phyloP scores from a whole-genome alignment of 176 grass and related monocot species.

The Pontederia paniculata region DNA sequence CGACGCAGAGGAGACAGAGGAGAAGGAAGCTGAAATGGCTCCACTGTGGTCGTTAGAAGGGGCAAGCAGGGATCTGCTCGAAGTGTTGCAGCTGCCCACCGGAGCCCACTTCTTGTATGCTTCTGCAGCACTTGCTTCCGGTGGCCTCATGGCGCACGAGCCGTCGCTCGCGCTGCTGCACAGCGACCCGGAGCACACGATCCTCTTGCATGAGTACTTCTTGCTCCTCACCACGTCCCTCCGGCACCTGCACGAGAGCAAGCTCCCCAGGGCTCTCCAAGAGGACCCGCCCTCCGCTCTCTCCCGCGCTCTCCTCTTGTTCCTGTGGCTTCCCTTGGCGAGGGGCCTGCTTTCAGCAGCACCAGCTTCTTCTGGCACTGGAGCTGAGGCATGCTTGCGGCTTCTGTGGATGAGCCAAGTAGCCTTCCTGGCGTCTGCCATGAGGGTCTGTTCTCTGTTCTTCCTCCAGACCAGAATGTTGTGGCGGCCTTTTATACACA shows the following conservation, averaged over 20 bases:
- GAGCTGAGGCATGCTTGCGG: no score
- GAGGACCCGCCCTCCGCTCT: background rate
- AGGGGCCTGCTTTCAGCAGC: background rate
- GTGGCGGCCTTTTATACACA: no score
- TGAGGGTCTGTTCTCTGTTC: no score
- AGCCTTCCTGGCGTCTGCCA: no score
- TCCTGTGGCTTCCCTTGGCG: background rate
- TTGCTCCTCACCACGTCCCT: background rate
- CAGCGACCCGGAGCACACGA: slow-evolving; percentile 21
- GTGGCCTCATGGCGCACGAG: slow-evolving; percentile 7
- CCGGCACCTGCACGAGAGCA: slow-evolving; percentile 6
- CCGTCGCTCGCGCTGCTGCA: slow-evolving; percentile 42
- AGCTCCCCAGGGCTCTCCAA: slow-evolving; percentile 8
- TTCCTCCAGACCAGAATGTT: no score
- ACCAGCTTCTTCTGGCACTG: background rate
- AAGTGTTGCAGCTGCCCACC: background rate
- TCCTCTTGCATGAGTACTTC: slow-evolving; percentile 14
- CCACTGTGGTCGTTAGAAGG: slow-evolving; percentile 19
- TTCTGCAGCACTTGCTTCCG: background rate
- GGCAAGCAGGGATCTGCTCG: slow-evolving; percentile 24
- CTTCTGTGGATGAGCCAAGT: no score
- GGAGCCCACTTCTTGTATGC: background rate
- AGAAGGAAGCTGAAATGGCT: slow-evolving; percentile 34
- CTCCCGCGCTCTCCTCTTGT: slow-evolving; percentile 1
- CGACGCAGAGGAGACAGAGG: slow-evolving; percentile 28